Evolutionary conservation across 768 basidiomycete species (phyloP), one percentile per base, ranked within the genome.

Genomic region (Cyclocybe aegerita): DNA sequence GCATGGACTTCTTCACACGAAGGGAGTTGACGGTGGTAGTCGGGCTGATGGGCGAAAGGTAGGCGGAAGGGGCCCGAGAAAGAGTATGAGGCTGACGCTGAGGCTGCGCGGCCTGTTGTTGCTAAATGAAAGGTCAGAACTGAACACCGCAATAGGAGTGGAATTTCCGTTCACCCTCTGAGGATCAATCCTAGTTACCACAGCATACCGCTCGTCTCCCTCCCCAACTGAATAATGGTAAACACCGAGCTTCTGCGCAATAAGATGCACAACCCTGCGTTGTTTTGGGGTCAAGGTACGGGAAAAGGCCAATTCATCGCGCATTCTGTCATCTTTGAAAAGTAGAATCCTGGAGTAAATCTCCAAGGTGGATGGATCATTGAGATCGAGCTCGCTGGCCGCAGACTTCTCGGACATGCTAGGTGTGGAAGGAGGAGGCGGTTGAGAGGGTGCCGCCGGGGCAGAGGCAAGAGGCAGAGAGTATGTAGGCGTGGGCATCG

Each of bases 1-100:
- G 97, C 97, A 98, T 98, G 16, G 93, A 96, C 72, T 97, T 97
- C 78, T 98, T 98, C 68, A 87, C 84, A 37, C 95, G 86, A 48
- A 98, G 80, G 37, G 83, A 75, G 41, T 73, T 77, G 57, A 73
- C 72, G 50, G 69, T 71, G 49, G 65, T 57, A 16, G 57, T 56
- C 7, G 71, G 76, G 60, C 72, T 69, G 5, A 79, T 70, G 14
- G 86, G 78, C 9, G 80, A 77, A 16, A 92, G 78, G 64, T 91
- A 93, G 7, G 88, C 84, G 9, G 90, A 90, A 12, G 90, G 89
- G 4, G 87, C 85, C 41, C 91, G 86, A 16, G 87, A 86, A 59
- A 92, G 79, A 14, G 89, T 90, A 54, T 89, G 77, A 14, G 72
- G 82, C 30, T 74, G 76, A 52, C 75, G 78, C 40, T 69, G 80